Evolutionary conservation across 2,329 filamentous ascomycete species (phyloP), one percentile per base, ranked within the genome.

Genomic region (Pseudohalonectria lignicola): DNA sequence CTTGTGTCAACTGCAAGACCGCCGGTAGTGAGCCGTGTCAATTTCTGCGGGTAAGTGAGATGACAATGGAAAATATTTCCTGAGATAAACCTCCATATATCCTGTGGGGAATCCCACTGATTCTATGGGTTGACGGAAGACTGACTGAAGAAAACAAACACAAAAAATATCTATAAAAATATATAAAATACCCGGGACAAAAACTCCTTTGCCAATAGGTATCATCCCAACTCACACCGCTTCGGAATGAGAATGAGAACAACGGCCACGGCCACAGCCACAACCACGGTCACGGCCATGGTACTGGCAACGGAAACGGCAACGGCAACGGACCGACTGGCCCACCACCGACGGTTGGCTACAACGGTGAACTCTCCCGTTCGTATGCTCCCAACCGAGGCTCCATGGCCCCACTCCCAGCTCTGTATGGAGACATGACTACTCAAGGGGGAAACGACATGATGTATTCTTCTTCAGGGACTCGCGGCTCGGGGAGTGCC

Each of bases 1-100:
- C 80, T n/a, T 96, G 90, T 59, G 67, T 72, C 10, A 94, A 88
- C 57, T 96, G 90, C 65, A 82, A 77, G 51, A 76, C 69, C 43
- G 81, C 88, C 37, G 82, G 82, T 11, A 64, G 72, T 19, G 74
- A 79, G 17, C 64, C 70, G 5, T 95, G 90, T 55, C 74, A 80
- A 41, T 95, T 94, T 53, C 66, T 93, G 45, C 74, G 90, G 59
- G 90, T 94, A 68, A 53, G 60, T 50, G n/a, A n/a, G n/a, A n/a
- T n/a, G n/a, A n/a, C n/a, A n/a, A n/a, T n/a, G n/a, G n/a, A n/a
- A n/a, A n/a, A n/a, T n/a, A n/a, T n/a, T n/a, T n/a, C n/a, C n/a
- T n/a, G n/a, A n/a, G n/a, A n/a, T n/a, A n/a, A n/a, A n/a, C n/a
- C n/a, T n/a, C n/a, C n/a, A n/a, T n/a, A n/a, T n/a, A n/a, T n/a